Evolutionary conservation across 345 rosid species (phyloP), one percentile per base, ranked within the genome.

Genomic region (Reutealis trisperma): DNA sequence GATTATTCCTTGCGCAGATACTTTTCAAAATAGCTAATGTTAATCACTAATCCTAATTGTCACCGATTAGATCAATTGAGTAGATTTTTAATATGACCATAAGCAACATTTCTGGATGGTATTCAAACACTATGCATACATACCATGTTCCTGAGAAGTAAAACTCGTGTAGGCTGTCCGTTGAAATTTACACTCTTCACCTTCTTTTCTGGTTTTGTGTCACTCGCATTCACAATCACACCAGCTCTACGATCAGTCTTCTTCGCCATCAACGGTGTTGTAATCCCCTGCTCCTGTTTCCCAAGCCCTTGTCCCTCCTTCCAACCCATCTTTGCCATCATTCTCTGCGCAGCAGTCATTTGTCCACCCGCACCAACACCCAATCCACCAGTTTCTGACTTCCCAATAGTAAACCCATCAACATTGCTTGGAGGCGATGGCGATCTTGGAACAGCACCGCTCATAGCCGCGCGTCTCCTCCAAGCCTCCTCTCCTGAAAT

Each of bases 241-340:
- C 99, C 99, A 69, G 98, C 99, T 83, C 99, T 92, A 80, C 89
- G 84, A 85, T 96, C 98, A 0, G 99, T 96, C 91, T 91, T 96
- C 88, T 87, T 92, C 1, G 99, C 99, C 98, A 96, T 88, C 86
- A 96, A 89, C 0, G 99, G 99, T 0, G 98, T 93, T 0, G 97
- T 94, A 61, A 96, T 96, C 69, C 99, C 98, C 85, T 96, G 99
- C 86, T 96, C 98, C 79, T 79, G 87, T 71, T 88, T 96, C 73
- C 99, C 99, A 27, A 96, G 93, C 60, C 99, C 99, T 82, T 96
- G 99, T 54, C 99, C 99, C 24, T 94, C 91, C 83, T 94, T 96
- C 99, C 99, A 96, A 0, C 99, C 99, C 99, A 96, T 96, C 84
- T 93, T 96, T 0, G 97, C 99, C 99, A 96, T 96, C 99, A 96